A percentile compares a stretch with the other conserved stretches of the same genome.
These are phyloP conservation scores for Boletus rufocinnamomeus DNA, from an alignment of 768 basidiomycete species.

Conservation along the genomic window DNA sequence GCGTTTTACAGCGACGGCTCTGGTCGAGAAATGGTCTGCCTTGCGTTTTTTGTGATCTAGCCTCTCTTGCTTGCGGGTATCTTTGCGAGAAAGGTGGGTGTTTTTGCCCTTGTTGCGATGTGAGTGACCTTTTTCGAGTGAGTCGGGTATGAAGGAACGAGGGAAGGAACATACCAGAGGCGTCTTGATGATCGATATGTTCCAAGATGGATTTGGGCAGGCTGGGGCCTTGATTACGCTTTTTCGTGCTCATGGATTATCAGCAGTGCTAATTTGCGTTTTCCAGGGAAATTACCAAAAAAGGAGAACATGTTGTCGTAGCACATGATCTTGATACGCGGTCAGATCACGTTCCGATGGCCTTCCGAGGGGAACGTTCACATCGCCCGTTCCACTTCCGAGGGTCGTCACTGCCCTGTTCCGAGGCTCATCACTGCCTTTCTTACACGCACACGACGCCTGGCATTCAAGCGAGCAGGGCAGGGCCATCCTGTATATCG, in stretches of 20 bases:
- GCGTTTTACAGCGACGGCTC: constrained; percentile 36
- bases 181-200: constrained; percentile 26
- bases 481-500: background rate
- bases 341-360: too few species aligned
- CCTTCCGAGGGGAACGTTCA: too few species aligned
- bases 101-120: constrained; percentile 10
- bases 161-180: constrained; percentile 12
- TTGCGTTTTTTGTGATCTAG: constrained; percentile 60
- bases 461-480: background rate
- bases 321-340: too few species aligned
- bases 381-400: too few species aligned
- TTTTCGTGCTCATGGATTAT: constrained; percentile 18
- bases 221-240: constrained; percentile 21
- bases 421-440: background rate
- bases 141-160: background rate
- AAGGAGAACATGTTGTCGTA: background rate
- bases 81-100: constrained; percentile 51
- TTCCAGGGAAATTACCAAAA: background rate
- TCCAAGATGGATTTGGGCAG: constrained; percentile 33
- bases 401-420: too few species aligned
- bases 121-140: constrained; percentile 3
- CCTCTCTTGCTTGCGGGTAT: constrained; percentile 65
- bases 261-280: too few species aligned
- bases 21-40: constrained; percentile 54
- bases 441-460: background rate